Evolutionary conservation across 192 early-diverging fungal species (phyloP), one percentile per base, ranked within the genome.

Genomic region (Mortierella claussenii): DNA sequence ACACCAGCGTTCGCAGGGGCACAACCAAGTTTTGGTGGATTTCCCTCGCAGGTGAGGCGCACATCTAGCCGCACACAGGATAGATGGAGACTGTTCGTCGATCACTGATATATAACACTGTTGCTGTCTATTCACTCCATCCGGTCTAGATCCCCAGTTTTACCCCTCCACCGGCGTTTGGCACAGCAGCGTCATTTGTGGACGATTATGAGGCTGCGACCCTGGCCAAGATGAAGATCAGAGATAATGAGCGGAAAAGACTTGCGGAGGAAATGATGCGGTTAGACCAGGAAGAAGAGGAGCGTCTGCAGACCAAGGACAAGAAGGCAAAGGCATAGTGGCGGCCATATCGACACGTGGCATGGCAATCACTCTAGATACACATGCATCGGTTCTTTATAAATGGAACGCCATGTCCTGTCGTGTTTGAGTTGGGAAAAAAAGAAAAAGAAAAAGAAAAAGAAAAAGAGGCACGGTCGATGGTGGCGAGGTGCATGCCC

Each of bases 181-280:
- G 30, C 15, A 62, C 55, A 10, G 50, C 58, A 13, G 31, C 71
- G 34, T 69, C 80, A 11, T 51, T 74, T 43, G 49, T 59, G 12
- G 85, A 86, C 42, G 65, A 67, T 46, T 83, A 78, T 43, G 85
- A 86, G 51, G 59, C 82, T 1, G 66, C 83, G 31, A 83, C 81
- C 6, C 43, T 86, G 13, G 80, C 83, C 58, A 80, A 73, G 66
- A 69, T 82, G 56, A 69, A 65, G 49, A 79, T 18, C 40, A 76
- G 54, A 21, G 73, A 82, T 45, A 80, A 59, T 2, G 82, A 83
- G 36, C 55, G 81, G 33, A 81, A 82, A 40, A 49, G 81, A 46
- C 54, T 74, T 8, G 70, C 60, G 20, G 66, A 79, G 45, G 65
- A 81, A 55, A 69, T 76, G 58, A 36, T 76, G 26, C 36, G 73